A percentile compares a stretch with the other conserved stretches of the same genome.
Evolutionary conservation across 1,139 yeast genomes (phyloP).

Genomic region (Schwanniomyces etchellsii): DNA sequence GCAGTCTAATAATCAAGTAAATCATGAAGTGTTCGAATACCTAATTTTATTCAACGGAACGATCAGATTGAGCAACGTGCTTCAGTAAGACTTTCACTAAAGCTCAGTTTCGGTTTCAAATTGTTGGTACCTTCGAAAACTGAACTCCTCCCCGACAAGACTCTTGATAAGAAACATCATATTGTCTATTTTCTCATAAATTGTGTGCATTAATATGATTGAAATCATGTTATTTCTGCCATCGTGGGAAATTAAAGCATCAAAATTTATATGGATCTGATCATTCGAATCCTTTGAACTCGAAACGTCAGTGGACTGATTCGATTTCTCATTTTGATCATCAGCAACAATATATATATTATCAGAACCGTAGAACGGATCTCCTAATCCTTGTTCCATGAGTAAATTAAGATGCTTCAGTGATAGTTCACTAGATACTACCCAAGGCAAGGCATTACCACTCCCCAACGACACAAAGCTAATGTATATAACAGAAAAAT

Average conservation of each 20-base stretch:
- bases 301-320: slow-evolving; percentile 1
- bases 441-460: slow-evolving; percentile 25
- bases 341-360: slow-evolving; percentile 1
- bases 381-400: slow-evolving; percentile 18
- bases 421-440: slow-evolving; percentile 28
- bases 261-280: slow-evolving; percentile 13
- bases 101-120: too few species aligned
- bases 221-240: slow-evolving; percentile 28
- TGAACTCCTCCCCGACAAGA: slow-evolving; percentile 34
- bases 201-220: slow-evolving; percentile 25
- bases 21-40: too few species aligned
- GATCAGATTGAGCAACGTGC: too few species aligned
- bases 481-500: slow-evolving; percentile 29
- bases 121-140: too few species aligned
- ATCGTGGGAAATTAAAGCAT: slow-evolving; percentile 27
- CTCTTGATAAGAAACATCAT: slow-evolving; percentile 25
- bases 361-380: slow-evolving; percentile 17
- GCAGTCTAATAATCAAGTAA: too few species aligned
- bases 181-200: slow-evolving; percentile 28
- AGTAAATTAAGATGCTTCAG: slow-evolving; percentile 26
- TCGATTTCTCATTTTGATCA: slow-evolving; percentile 1
- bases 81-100: too few species aligned
- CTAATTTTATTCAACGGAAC: too few species aligned
- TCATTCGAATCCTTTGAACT: slow-evolving; percentile 4
- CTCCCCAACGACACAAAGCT: slow-evolving; percentile 24